Evolutionary conservation across 495 filamentous ascomycete species (phyloP).

Genomic region (Friedmanniomyces simplex): DNA sequence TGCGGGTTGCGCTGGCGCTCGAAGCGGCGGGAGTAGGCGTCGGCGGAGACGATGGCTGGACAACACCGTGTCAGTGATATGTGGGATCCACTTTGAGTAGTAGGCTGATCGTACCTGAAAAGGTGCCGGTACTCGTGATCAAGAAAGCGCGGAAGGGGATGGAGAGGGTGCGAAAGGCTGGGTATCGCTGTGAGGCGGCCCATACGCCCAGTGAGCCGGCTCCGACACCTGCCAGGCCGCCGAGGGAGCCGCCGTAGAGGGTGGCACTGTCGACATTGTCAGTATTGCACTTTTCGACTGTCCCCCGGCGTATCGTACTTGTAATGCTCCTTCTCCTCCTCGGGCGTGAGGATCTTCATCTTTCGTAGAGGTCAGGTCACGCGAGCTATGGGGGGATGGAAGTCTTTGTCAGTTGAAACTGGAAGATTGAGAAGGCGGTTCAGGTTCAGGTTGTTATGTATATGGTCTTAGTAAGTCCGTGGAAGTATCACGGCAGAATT

Average conservation of each 20-base stretch:
- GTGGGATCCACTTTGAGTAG: not conserved
- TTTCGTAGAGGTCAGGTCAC: not conserved
- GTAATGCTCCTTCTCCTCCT: slow-evolving; percentile 69
- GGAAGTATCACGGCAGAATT: no score
- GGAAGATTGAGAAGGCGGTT: not conserved
- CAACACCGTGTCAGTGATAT: not conserved
- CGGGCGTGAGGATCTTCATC: slow-evolving; percentile 93
- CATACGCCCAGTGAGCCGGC: slow-evolving; percentile 53
- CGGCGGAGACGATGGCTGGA: slow-evolving; percentile 67
- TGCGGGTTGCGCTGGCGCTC: slow-evolving; percentile 59
- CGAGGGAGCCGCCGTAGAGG: slow-evolving; percentile 65
- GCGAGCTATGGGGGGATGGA: not conserved
- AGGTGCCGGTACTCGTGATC: slow-evolving; percentile 70
- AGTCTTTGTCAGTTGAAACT: not conserved
- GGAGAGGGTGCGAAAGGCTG: slow-evolving; percentile 66
- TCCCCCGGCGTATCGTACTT: slow-evolving; percentile 31
- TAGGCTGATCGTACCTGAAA: slow-evolving; percentile 44
- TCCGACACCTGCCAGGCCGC: slow-evolving; percentile 53
- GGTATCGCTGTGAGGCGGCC: slow-evolving; percentile 51
- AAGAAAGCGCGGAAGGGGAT: slow-evolving; percentile 86
- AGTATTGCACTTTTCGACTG: not conserved
- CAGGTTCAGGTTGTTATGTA: not conserved
- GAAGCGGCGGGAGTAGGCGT: slow-evolving; percentile 64
- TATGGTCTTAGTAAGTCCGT: no score
- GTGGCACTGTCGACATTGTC: slow-evolving; percentile 53